These are phyloP conservation scores for Blastocystis sp. DNA, from an alignment of 352 stramenopile species.

Conservation along the genomic window DNA sequence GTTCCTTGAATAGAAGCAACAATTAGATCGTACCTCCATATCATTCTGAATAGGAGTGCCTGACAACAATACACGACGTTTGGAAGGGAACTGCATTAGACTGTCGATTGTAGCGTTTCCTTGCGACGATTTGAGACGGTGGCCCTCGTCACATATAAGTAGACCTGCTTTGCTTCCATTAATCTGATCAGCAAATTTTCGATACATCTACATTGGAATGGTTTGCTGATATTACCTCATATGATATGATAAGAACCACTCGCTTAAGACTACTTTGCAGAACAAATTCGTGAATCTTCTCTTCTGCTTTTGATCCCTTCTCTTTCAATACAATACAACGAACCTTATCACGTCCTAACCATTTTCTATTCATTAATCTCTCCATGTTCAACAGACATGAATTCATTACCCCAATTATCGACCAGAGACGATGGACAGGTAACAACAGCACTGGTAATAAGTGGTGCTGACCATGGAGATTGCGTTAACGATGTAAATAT, in stretches of 20 bases:
- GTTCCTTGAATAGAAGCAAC: slow-evolving; percentile 66
- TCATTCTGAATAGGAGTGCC: slow-evolving; percentile 72
- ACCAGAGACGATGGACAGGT: slow-evolving; percentile 66
- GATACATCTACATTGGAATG: slow-evolving; percentile 63
- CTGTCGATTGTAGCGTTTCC: slow-evolving; percentile 64
- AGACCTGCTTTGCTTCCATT: slow-evolving; percentile 65
- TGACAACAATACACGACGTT: slow-evolving; percentile 68
- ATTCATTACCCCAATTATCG: slow-evolving; percentile 67
- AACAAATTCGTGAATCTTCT: slow-evolving; percentile 50
- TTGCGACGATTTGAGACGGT: slow-evolving; percentile 70
- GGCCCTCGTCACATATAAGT: slow-evolving; percentile 72
- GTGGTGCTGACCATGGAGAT: slow-evolving; percentile 26
- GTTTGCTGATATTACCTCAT: slow-evolving; percentile 67
- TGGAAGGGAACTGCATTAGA: slow-evolving; percentile 4
- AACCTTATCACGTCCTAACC: slow-evolving; percentile 42
- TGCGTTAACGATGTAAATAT: slow-evolving; percentile 41
- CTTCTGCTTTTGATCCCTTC: slow-evolving; percentile 35
- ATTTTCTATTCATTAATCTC: background rate
- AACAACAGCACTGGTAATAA: slow-evolving; percentile 63
- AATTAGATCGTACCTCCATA: slow-evolving; percentile 46
- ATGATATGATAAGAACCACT: slow-evolving; percentile 70
- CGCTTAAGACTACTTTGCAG: slow-evolving; percentile 12
- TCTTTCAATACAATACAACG: slow-evolving; percentile 15
- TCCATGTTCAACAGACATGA: background rate
- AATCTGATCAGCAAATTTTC: slow-evolving; percentile 31